phyloP scores from a whole-genome alignment of 805 yeast species.

The Ogataea methanolica region DNA sequence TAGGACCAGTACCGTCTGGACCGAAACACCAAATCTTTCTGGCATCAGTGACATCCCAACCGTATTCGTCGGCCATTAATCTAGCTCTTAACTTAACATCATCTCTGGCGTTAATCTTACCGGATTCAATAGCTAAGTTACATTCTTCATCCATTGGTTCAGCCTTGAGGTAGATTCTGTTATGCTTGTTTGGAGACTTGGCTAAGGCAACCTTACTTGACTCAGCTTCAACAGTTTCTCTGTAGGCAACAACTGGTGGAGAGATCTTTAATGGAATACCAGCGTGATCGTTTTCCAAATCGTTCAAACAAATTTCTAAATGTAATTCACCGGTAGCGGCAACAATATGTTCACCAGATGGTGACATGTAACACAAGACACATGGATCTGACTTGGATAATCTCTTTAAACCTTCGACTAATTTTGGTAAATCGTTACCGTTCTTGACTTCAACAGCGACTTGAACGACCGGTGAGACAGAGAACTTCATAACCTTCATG shows the following conservation, averaged over 20 bases:
- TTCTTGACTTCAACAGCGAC: constrained; percentile 99
- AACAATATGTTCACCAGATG: constrained; percentile 99
- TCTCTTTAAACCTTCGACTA: constrained; percentile 99
- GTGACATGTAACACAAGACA: constrained; percentile 81
- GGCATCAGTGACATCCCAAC: constrained; percentile 99
- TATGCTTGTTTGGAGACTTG: constrained; percentile 99
- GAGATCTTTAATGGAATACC: constrained; percentile 98
- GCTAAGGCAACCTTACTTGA: constrained; percentile 95
- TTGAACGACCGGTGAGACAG: constrained; percentile 99
- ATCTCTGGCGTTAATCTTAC: constrained; percentile 90
- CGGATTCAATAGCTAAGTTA: constrained; percentile 85
- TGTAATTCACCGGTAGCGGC: constrained; percentile 99
- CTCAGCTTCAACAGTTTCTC: constrained; percentile 95
- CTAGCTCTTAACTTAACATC: constrained; percentile 99
- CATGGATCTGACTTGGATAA: constrained; percentile 99
- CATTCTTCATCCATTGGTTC: constrained; percentile 94
- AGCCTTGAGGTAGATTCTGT: constrained; percentile 98
- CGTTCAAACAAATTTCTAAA: constrained; percentile 94
- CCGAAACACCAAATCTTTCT: constrained; percentile 99
- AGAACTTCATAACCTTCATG: constrained; percentile 99
- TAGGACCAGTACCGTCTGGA: constrained; percentile 99
- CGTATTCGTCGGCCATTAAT: constrained; percentile 97
- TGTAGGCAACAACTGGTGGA: constrained; percentile 97
- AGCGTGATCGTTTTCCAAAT: constrained; percentile 98
- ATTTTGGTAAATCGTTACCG: constrained; percentile 98